Conservation (phyloP, 2,329 filamentous ascomycete genomes). For the Arthrobotrys entomopaga region DNA sequence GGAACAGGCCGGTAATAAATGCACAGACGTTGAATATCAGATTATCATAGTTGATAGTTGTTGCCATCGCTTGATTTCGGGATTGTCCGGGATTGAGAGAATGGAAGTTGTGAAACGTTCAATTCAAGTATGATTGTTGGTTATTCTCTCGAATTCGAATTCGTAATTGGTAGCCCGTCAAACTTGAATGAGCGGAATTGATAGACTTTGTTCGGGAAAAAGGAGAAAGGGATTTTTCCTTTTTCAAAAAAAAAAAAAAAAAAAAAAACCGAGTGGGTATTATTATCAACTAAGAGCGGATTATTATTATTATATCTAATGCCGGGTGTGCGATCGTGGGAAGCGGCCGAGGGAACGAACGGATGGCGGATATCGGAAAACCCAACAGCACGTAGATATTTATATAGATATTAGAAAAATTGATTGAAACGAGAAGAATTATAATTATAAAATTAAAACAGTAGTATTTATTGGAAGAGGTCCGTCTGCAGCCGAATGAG, state of each 20-base stretch:
- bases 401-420: background rate
- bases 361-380: conserved; percentile 20
- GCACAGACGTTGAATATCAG: conserved; percentile 63
- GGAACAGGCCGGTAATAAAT: conserved; percentile 65
- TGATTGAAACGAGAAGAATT: background rate
- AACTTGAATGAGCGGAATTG: conserved; percentile 24
- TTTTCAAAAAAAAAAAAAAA: too few relatives aligned
- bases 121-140: background rate
- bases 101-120: background rate
- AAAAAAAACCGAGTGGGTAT: background rate
- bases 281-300: background rate
- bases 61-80: conserved; percentile 59
- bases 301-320: conserved; percentile 13
- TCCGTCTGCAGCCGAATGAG: background rate
- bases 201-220: conserved; percentile 10
- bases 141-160: background rate
- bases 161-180: background rate
- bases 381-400: background rate
- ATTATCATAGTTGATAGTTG: conserved; percentile 61
- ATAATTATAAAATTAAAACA: conserved; percentile 1
- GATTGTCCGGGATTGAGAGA: background rate
- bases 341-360: conserved; percentile 26
- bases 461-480: too few relatives aligned
- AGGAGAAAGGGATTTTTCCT: background rate
- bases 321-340: background rate